Percentiles rank a stretch among this genome's conserved stretches.
Conservation (phyloP, 2,329 filamentous ascomycete species). For the Diaporthe velutina region DNA sequence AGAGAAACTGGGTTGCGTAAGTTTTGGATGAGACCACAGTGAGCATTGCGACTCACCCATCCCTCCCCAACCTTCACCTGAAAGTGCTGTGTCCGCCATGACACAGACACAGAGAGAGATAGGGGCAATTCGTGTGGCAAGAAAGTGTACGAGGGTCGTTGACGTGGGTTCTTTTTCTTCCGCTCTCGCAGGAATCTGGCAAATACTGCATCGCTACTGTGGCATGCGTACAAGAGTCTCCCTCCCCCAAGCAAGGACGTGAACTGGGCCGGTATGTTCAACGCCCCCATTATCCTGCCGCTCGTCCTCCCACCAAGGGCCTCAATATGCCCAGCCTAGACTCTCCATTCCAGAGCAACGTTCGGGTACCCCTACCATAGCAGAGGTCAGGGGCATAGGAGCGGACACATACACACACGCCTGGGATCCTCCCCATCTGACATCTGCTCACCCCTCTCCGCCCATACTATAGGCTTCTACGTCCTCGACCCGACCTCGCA, state of each 20-base stretch:
- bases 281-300: background rate
- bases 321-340: constrained; percentile 5
- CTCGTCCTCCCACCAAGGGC: background rate
- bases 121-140: too few relatives aligned
- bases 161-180: background rate
- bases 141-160: background rate
- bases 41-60: constrained; percentile 14
- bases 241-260: constrained; percentile 74
- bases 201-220: constrained; percentile 81
- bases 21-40: background rate
- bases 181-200: constrained; percentile 74
- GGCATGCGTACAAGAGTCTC: constrained; percentile 83
- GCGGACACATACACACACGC: too few relatives aligned
- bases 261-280: constrained; percentile 78
- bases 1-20: constrained; percentile 75
- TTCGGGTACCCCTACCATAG: background rate
- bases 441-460: background rate
- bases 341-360: constrained; percentile 13
- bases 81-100: background rate
- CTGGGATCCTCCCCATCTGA: background rate
- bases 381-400: background rate
- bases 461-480: constrained; percentile 73
- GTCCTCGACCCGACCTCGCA: constrained; percentile 66
- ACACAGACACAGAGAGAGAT: background rate
- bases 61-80: background rate